A percentile compares a stretch with the other conserved stretches of the same genome.
Conservation (phyloP, 805 yeast genomes). For the Pachysolen tannophilus region DNA sequence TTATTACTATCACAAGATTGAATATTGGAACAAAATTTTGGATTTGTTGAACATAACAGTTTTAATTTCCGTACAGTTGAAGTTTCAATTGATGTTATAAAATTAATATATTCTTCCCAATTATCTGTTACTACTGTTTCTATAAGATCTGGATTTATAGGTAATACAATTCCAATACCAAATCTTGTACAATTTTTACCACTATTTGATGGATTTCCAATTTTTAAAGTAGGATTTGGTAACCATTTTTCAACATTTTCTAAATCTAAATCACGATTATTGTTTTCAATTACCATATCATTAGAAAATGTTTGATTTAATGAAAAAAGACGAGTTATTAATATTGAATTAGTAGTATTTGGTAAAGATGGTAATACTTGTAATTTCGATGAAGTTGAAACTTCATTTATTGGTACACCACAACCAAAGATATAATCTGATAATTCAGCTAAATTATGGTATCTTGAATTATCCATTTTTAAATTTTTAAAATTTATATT, state of each 20-base stretch:
- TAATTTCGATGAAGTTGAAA: slow-evolving; percentile 34
- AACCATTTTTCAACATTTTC: slow-evolving; percentile 25
- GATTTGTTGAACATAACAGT: slow-evolving; percentile 2
- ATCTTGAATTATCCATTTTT: slow-evolving; percentile 20
- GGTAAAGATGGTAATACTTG: slow-evolving; percentile 38
- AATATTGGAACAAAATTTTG: background rate
- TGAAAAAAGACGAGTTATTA: slow-evolving; percentile 38
- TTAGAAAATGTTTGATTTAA: slow-evolving; percentile 20
- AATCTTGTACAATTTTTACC: slow-evolving; percentile 23
- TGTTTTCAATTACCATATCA: slow-evolving; percentile 1
- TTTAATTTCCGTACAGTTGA: slow-evolving; percentile 3
- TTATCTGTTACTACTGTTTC: slow-evolving; percentile 37
- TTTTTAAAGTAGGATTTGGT: slow-evolving; percentile 33
- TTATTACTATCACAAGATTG: slow-evolving; percentile 16
- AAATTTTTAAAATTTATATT: background rate
- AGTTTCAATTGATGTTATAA: slow-evolving; percentile 28
- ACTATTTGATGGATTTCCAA: slow-evolving; percentile 15
- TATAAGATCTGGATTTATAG: slow-evolving; percentile 28
- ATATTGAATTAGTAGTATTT: slow-evolving; percentile 28
- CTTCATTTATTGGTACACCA: slow-evolving; percentile 43
- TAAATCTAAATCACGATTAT: slow-evolving; percentile 10
- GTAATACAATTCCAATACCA: slow-evolving; percentile 40
- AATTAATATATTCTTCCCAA: slow-evolving; percentile 40
- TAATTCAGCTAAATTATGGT: slow-evolving; percentile 36
- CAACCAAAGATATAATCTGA: slow-evolving; percentile 50